A percentile compares a stretch with the other conserved stretches of the same genome.
Evolutionary conservation across 1,284 basidiomycete species (phyloP).

Genomic region (Apiotrichum porosum): DNA sequence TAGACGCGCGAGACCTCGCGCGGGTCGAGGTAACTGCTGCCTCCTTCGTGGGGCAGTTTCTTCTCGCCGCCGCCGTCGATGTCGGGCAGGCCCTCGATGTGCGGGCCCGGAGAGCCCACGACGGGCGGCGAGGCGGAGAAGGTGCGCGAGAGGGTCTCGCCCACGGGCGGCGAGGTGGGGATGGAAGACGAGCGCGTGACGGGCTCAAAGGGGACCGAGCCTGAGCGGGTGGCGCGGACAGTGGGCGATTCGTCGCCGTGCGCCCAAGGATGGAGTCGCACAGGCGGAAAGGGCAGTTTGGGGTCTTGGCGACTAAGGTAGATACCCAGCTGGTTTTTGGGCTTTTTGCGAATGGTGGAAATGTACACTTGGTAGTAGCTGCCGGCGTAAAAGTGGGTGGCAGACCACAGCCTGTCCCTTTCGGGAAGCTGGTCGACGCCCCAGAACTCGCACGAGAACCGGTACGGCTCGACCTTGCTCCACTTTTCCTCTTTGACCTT

Average conservation of each 20-base stretch:
- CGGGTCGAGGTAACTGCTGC: constrained; percentile 43
- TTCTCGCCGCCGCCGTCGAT: constrained; percentile 16
- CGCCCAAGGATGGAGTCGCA: too few relatives aligned
- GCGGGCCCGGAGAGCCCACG: constrained; percentile 7
- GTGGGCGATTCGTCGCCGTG: too few relatives aligned
- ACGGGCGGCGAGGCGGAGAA: constrained; percentile 12
- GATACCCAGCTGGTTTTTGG: constrained; percentile 71
- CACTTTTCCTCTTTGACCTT: constrained; percentile 29
- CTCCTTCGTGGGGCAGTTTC: neutral
- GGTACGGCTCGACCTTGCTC: constrained; percentile 58
- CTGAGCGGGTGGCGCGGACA: too few relatives aligned
- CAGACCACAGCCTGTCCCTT: constrained; percentile 61
- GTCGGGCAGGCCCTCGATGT: constrained; percentile 8
- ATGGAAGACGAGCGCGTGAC: constrained; percentile 2
- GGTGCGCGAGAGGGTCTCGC: constrained; percentile 9
- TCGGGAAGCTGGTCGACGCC: constrained; percentile 75
- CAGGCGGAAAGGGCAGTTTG: too few relatives aligned
- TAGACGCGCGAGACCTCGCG: constrained; percentile 53
- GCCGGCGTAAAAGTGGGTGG: constrained; percentile 52
- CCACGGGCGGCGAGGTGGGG: neutral
- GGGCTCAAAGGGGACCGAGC: neutral
- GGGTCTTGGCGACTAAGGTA: constrained; percentile 74
- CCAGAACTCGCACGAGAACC: constrained; percentile 85
- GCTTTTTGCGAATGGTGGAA: constrained; percentile 71
- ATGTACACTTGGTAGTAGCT: constrained; percentile 57